phyloP scores from a whole-genome alignment of 2,329 filamentous ascomycete genomes.

The Colletotrichum melonis region DNA sequence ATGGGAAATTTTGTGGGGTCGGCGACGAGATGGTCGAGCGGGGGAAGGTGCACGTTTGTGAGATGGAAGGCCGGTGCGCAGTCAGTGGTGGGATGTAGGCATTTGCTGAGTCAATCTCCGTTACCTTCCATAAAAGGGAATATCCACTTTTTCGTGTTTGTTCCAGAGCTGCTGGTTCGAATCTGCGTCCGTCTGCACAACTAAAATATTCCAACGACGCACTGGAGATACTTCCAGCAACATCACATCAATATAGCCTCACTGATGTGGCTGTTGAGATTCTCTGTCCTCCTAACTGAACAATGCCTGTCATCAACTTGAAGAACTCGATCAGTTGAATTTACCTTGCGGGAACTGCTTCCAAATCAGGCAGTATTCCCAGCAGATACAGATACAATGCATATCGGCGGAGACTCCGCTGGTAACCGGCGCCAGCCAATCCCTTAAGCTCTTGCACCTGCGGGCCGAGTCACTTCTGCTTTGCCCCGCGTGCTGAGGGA shows the following conservation, averaged over 20 bases:
- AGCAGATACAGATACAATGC: not conserved
- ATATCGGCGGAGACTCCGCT: constrained; percentile 2
- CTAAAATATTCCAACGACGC: not conserved
- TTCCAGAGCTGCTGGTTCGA: constrained; percentile 15
- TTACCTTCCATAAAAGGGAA: constrained; percentile 9
- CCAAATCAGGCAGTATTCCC: not conserved
- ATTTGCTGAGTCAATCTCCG: constrained; percentile 11
- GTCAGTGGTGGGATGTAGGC: not conserved
- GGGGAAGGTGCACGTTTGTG: constrained; percentile 38
- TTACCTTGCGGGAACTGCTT: not conserved
- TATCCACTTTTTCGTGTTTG: not conserved
- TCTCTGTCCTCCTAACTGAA: not conserved
- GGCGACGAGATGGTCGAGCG: constrained; percentile 45
- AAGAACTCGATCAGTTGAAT: not conserved
- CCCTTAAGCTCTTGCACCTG: not conserved
- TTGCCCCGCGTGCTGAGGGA: constrained; percentile 11
- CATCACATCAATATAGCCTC: not conserved
- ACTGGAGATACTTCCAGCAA: not conserved
- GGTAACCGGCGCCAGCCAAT: not conserved
- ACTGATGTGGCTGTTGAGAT: not conserved
- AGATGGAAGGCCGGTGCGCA: too few relatives aligned
- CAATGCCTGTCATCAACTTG: not conserved
- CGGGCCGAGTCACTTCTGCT: constrained; percentile 21
- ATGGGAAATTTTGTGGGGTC: constrained; percentile 39
- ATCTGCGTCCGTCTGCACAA: not conserved